Percentiles rank a stretch among this genome's conserved stretches.
These are phyloP conservation scores for Stephania yunnanensis DNA, from an alignment of 164 flowering plant species.

Conservation along the genomic window DNA sequence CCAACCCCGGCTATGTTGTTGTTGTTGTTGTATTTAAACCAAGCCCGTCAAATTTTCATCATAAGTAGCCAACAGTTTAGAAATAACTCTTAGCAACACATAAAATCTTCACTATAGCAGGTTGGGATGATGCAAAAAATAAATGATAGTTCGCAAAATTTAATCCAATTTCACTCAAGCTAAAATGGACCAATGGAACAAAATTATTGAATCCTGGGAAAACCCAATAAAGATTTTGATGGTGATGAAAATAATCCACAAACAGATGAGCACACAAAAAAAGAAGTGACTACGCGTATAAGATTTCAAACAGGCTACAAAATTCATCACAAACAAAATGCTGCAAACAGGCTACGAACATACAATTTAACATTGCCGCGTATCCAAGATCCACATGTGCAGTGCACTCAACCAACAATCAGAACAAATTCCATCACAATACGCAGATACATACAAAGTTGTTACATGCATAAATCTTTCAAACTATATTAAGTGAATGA, in stretches of 20 bases:
- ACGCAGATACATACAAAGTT: no score
- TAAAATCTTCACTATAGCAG: neutral
- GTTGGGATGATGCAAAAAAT: neutral
- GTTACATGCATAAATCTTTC: no score
- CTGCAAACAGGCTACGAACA: neutral
- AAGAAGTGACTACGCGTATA: neutral
- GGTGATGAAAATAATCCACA: neutral
- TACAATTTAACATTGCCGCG: neutral
- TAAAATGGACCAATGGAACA: neutral
- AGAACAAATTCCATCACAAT: neutral
- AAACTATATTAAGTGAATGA: no score
- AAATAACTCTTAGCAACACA: neutral
- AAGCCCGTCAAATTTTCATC: neutral
- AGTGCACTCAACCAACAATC: neutral
- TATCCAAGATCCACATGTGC: neutral
- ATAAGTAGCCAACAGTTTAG: neutral
- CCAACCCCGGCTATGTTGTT: no score
- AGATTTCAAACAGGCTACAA: neutral
- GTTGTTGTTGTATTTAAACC: no score
- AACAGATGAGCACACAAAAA: neutral
- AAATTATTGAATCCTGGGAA: neutral
- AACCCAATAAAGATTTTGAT: neutral
- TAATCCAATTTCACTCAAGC: neutral
- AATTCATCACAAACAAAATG: neutral
- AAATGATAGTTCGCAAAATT: neutral